Conservation (phyloP, 257 asterid species). For the Scutellaria barbata region DNA sequence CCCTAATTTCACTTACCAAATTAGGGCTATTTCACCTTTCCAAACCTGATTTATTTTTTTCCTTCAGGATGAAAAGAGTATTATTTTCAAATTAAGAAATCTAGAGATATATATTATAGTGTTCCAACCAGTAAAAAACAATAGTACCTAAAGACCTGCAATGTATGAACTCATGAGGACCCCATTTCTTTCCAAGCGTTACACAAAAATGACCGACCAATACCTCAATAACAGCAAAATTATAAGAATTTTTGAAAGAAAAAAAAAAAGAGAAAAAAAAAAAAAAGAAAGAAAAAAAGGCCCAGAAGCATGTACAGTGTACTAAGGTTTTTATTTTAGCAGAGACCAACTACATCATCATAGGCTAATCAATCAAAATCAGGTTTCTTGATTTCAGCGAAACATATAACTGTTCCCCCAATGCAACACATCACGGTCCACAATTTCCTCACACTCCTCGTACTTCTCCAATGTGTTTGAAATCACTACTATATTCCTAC, state of each 20-base stretch:
- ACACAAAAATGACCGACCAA: conserved; percentile 42
- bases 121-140: conserved; percentile 29
- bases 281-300: background rate
- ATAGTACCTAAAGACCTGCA: conserved; percentile 27
- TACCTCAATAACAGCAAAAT: conserved; percentile 53
- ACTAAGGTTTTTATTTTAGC: conserved; percentile 9
- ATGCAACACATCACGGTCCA: conserved; percentile 49
- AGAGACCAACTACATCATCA: conserved; percentile 31
- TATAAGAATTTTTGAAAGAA: conserved; percentile 27
- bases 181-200: conserved; percentile 28
- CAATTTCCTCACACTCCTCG: conserved; percentile 27
- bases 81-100: too few relatives aligned
- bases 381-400: conserved; percentile 72
- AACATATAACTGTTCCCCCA: conserved; percentile 52
- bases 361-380: conserved; percentile 47
- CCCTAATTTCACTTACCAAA: conserved; percentile 22
- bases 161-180: conserved; percentile 25
- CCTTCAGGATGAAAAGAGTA: too few relatives aligned
- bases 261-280: conserved; percentile 26
- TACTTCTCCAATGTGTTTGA: conserved; percentile 12
- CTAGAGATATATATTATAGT: background rate
- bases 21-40: too few relatives aligned
- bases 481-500: conserved; percentile 13
- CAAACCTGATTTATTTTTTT: too few relatives aligned
- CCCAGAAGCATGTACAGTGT: background rate